Evolutionary conservation across 768 basidiomycete genomes (phyloP).

Genomic region (Calocybe cyanea): DNA sequence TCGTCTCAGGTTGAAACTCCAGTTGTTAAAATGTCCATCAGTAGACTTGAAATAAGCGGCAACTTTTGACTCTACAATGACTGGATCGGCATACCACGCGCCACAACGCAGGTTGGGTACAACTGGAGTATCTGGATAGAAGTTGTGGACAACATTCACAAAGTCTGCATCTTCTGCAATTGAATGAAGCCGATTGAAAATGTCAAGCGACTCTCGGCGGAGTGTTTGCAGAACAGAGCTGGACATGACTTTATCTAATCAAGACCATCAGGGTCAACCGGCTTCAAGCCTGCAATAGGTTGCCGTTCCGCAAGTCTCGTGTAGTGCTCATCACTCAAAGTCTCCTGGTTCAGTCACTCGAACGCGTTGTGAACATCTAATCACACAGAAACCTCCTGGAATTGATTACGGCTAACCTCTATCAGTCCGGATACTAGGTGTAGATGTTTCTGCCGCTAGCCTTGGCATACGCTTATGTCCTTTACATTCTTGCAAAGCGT

Average conservation of each 20-base stretch:
- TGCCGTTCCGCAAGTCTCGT: no score
- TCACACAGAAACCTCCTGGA: no score
- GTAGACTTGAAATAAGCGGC: constrained; percentile 91
- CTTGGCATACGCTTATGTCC: constrained; percentile 52
- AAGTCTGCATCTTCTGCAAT: constrained; percentile 76
- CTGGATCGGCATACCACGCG: constrained; percentile 86
- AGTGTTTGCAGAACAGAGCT: constrained; percentile 41
- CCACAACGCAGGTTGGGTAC: constrained; percentile 91
- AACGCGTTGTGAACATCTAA: no score
- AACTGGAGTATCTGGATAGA: constrained; percentile 35
- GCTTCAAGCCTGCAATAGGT: no score
- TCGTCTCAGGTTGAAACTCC: constrained; percentile 80
- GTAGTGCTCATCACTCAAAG: no score
- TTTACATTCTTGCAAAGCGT: constrained; percentile 60
- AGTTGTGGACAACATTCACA: constrained; percentile 33
- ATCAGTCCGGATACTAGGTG: background rate
- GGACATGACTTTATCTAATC: no score
- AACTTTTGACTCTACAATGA: constrained; percentile 33
- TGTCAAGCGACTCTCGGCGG: constrained; percentile 66
- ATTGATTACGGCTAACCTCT: no score
- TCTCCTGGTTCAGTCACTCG: no score
- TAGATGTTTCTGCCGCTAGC: constrained; percentile 34
- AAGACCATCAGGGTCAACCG: no score
- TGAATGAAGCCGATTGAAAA: constrained; percentile 87
- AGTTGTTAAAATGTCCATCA: constrained; percentile 81